Evolutionary conservation across 768 basidiomycete species (phyloP), one percentile per base, ranked within the genome.

Genomic region (Phaeolepiota aurea): DNA sequence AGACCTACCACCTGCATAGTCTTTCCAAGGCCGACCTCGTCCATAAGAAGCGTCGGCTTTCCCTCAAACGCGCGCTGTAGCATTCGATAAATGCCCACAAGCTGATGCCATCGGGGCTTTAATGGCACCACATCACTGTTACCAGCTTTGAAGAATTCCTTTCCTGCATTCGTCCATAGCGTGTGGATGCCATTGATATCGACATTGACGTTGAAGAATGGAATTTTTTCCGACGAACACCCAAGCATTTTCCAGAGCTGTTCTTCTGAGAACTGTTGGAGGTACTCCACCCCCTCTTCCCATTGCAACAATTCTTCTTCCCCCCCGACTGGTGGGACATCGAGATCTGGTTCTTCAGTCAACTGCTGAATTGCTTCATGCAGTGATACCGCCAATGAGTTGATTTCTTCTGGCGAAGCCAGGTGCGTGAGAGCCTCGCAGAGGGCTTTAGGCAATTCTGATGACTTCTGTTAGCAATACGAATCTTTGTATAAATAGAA

Each of bases 11-110:
- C 3, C 23, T 42, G 41, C n/a, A 42, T 18, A 2, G 41, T 42
- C 22, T 42, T 42, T 3, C 41, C 34, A 3, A 42, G 3, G 5
- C 41, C 41, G 13, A 37, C 41, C 20, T 35, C 41, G 31, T 42
- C 41, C 41, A 42, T 42, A 3, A 42, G 34, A 4, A 42, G 13
- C 3, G 15, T 4, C 3, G 41, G 41, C 13, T 35, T n/a, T 7
- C 32, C 34, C 3, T n/a, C 13, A 15, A 42, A 42, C 18, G 20
- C 20, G 3, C 2, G 4, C 2, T 37, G 4, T 18, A 42, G 3
- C 2, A 42, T 2, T 4, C 28, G 34, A 3, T 35, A 2, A 19
- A 36, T 28, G 21, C 41, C 34, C 2, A 42, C 21, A 2, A 42
- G 19, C 15, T 37, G 41, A 25, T 42, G 41, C 41, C 41, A 42